phyloP scores from a whole-genome alignment of 257 asterid genomes.

The Nicotiana tomentosiformis region DNA sequence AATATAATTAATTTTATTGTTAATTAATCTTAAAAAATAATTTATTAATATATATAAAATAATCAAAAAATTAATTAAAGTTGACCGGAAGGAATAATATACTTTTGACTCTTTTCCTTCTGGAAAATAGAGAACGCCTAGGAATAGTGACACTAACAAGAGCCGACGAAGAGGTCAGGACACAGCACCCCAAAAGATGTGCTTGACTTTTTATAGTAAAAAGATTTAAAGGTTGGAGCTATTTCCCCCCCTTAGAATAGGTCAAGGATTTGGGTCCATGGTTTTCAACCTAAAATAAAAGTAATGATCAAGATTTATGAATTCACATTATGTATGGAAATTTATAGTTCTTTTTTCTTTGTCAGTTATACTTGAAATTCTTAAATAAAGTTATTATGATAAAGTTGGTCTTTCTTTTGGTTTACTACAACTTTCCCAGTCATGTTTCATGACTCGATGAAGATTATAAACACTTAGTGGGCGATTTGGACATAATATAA shows the following conservation, averaged over 20 bases:
- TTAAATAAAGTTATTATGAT: background rate
- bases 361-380: background rate
- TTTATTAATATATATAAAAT: too few relatives aligned
- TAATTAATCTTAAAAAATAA: too few relatives aligned
- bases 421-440: background rate
- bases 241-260: background rate
- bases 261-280: background rate
- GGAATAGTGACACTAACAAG: too few relatives aligned
- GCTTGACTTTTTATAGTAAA: background rate
- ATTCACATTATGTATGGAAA: background rate
- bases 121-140: too few relatives aligned
- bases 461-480: background rate
- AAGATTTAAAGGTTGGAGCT: background rate
- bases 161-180: too few relatives aligned
- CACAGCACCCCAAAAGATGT: background rate
- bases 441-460: background rate
- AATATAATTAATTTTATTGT: too few relatives aligned
- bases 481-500: too few relatives aligned
- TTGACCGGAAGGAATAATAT: too few relatives aligned
- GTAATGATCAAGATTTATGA: background rate
- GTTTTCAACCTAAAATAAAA: background rate
- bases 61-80: too few relatives aligned
- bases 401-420: background rate
- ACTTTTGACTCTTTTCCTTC: too few relatives aligned
- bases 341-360: background rate